These are phyloP conservation scores for Populus deltoides DNA, from an alignment of 345 rosid species.

Conservation along the genomic window DNA sequence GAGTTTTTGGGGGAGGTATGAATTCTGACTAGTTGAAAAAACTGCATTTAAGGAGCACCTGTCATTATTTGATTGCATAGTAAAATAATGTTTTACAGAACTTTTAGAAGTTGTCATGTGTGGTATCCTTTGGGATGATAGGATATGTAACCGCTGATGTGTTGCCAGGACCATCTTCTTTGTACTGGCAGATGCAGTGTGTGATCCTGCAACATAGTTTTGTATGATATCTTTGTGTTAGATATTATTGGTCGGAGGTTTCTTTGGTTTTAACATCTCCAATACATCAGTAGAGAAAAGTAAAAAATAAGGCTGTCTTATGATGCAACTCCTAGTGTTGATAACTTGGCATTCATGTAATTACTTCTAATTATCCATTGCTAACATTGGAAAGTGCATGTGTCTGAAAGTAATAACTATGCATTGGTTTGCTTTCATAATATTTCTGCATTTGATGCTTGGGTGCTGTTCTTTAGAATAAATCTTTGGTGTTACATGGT, in stretches of 20 bases:
- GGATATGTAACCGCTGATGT: background rate
- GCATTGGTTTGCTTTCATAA: background rate
- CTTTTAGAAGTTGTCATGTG: background rate
- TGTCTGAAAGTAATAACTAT: background rate
- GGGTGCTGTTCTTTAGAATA: slow-evolving; percentile 4
- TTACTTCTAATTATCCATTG: background rate
- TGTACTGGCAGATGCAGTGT: background rate
- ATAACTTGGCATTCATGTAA: background rate
- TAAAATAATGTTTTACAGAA: background rate
- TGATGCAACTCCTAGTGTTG: background rate
- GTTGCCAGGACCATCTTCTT: background rate
- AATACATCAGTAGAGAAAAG: background rate
- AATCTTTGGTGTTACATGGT: background rate
- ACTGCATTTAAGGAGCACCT: background rate
- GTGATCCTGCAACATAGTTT: background rate
- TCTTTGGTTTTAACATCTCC: background rate
- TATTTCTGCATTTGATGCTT: background rate
- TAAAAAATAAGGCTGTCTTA: background rate
- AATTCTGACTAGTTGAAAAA: slow-evolving; percentile 14
- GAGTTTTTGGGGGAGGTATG: slow-evolving; percentile 98
- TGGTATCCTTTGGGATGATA: background rate
- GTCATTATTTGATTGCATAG: background rate
- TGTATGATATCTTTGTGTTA: background rate
- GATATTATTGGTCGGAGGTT: background rate
- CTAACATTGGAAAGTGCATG: background rate